Evolutionary conservation across 108 stramenopile species (phyloP), one percentile per base, ranked within the genome.

Genomic region (Pseudonitzschia multiseries): DNA sequence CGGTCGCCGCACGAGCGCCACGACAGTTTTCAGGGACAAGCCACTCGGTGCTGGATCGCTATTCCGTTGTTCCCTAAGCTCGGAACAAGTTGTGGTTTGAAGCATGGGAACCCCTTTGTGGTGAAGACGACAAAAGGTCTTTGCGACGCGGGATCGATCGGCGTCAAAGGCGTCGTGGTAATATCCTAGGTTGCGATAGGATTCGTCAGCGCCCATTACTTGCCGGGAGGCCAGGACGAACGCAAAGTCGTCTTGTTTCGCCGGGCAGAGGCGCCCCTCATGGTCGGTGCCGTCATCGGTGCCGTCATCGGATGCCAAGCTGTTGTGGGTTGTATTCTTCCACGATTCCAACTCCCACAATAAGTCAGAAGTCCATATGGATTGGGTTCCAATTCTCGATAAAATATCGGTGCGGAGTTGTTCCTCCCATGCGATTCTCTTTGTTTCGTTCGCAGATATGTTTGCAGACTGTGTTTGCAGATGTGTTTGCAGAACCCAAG

Each of bases 351-450:
- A 65, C 20, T 88, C 69, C 33, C 62, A 68, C 4, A 93, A 80
- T 66, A 93, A 77, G 72, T 93, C 92, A 36, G 88, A 81, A 1
- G 89, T 89, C 92, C 92, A 93, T 43, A 93, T 85, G 54, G 89
- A 90, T 70, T 91, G 41, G 52, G 89, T 80, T 21, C 65, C 74
- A 41, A 90, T 65, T 4, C 72, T 61, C 3, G 81, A 46, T 53
- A 92, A 75, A 62, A 69, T 61, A 10, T 70, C 50, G 10, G 59
- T 71, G 71, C 70, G 73, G 33, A 29, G 5, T 6, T 63, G 10
- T 27, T 32, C 43, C 65, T 14, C 67, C 66, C 36, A 63, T 63
- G 10, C 13, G 14, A 31, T 29, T 13, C 29, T 61, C 28, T 8
- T 61, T 4, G 26, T 61, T 5, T 22, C 0, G 26, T 1, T 60